Conservation (phyloP, 1,139 yeast genomes). For the Blastobotrys serpentis region DNA sequence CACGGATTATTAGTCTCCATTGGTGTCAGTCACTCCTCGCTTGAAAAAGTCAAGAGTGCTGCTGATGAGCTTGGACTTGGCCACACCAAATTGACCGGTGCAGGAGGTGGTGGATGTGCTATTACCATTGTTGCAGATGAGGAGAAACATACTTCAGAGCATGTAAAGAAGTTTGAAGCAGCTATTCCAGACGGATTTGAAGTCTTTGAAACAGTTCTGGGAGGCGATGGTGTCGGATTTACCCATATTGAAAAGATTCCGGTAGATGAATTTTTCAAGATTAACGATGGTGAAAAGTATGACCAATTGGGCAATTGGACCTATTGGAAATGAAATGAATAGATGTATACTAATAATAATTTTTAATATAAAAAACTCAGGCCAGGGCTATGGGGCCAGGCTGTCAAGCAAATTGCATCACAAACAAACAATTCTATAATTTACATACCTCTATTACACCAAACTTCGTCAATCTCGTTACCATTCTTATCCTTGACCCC, state of each 20-base stretch:
- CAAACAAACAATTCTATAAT: background rate
- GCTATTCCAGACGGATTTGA: conserved; percentile 50
- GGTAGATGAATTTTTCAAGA: conserved; percentile 4
- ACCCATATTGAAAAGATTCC: conserved; percentile 5
- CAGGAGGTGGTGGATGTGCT: conserved; percentile 99
- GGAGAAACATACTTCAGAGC: conserved; percentile 39
- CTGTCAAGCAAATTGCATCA: too few species aligned
- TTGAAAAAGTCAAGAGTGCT: conserved; percentile 67
- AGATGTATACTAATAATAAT: background rate
- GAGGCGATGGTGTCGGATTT: conserved; percentile 82
- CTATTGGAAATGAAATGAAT: background rate
- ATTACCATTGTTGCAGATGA: conserved; percentile 65
- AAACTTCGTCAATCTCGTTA: conserved; percentile 55
- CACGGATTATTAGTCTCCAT: conserved; percentile 84
- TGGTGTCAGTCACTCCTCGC: conserved; percentile 89
- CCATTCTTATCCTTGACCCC: conserved; percentile 64
- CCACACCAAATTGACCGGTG: conserved; percentile 92
- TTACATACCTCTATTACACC: conserved; percentile 90
- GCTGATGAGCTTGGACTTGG: conserved; percentile 68
- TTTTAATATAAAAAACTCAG: too few species aligned
- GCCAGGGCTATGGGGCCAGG: too few species aligned
- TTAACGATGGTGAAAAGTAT: background rate
- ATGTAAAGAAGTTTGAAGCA: conserved; percentile 38
- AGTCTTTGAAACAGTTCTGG: conserved; percentile 78
- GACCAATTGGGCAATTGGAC: background rate